phyloP scores from a whole-genome alignment of 75 land plant genomes.

The Azolla pinnata region DNA sequence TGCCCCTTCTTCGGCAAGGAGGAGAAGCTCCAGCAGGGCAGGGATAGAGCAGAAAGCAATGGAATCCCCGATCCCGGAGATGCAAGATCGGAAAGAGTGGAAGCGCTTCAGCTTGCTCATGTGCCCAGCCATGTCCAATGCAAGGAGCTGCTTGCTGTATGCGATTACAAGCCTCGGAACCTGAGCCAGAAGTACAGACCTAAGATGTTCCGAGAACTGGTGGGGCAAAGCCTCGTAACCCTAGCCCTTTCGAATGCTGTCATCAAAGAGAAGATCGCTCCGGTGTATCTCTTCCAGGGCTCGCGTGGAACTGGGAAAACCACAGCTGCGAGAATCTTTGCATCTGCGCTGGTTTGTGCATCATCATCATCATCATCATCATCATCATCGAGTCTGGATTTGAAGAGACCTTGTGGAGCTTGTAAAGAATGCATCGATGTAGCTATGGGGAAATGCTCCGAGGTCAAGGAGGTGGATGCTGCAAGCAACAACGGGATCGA shows the following conservation, averaged over 20 bases:
- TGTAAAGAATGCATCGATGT: conserved; percentile 45
- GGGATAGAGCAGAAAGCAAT: too few relatives aligned
- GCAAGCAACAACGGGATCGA: conserved; percentile 29
- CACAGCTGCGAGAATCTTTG: conserved; percentile 26
- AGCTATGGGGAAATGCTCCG: conserved; percentile 32
- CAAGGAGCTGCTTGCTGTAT: conserved; percentile 12
- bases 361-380: conserved; percentile 11
- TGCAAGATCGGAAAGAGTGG: too few relatives aligned
- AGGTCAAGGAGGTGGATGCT: conserved; percentile 46
- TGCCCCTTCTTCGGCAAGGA: too few relatives aligned
- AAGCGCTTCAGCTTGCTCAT: too few relatives aligned
- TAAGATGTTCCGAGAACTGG: conserved; percentile 17
- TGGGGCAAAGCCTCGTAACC: conserved; percentile 44
- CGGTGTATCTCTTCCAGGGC: conserved; percentile 29
- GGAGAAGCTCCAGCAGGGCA: too few relatives aligned
- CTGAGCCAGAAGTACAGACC: conserved; percentile 35
- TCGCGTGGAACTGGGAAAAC: conserved; percentile 35
- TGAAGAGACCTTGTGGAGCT: conserved; percentile 44
- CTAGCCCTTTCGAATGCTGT: conserved; percentile 21
- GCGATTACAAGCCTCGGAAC: conserved; percentile 23
- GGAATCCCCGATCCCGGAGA: too few relatives aligned
- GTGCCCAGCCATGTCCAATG: too few relatives aligned
- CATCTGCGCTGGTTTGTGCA: conserved; percentile 17
- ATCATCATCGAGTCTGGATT: too few relatives aligned
- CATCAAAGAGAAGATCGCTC: conserved; percentile 17